Evolutionary conservation across 1,139 yeast species (phyloP).

Genomic region (Suhomyces ambrosiae): DNA sequence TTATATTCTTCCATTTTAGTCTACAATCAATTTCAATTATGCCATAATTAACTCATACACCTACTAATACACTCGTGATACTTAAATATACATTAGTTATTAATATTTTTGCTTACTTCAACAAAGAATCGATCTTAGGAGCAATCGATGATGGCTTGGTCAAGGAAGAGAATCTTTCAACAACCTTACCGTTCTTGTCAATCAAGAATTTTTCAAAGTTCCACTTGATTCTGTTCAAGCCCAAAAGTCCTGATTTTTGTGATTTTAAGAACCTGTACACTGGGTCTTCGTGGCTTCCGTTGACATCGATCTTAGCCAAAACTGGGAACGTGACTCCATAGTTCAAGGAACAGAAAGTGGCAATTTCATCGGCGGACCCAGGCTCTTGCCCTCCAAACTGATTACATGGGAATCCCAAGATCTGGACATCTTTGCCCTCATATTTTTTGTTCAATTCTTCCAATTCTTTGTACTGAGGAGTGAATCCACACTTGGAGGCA

Average conservation of each 20-base stretch:
- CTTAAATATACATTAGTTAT: too few species aligned
- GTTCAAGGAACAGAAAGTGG: constrained; percentile 43
- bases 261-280: constrained; percentile 76
- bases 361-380: constrained; percentile 43
- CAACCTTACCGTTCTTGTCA: constrained; percentile 48
- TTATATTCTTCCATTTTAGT: too few species aligned
- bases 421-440: constrained; percentile 70
- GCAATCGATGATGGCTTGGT: constrained; percentile 44
- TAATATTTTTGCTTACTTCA: too few species aligned
- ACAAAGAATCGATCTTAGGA: constrained; percentile 42
- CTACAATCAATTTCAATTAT: too few species aligned
- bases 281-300: constrained; percentile 79
- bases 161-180: constrained; percentile 44
- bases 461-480: constrained; percentile 78
- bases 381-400: constrained; percentile 66
- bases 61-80: too few species aligned
- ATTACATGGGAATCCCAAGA: constrained; percentile 84
- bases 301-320: constrained; percentile 83
- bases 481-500: constrained; percentile 86
- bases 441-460: constrained; percentile 82
- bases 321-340: constrained; percentile 79
- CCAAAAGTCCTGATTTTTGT: constrained; percentile 46
- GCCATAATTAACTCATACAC: too few species aligned
- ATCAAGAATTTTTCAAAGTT: constrained; percentile 53
- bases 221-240: constrained; percentile 52